Evolutionary conservation across 352 stramenopile species (phyloP), one percentile per base, ranked within the genome.

Genomic region (Phytopythium delawarense): DNA sequence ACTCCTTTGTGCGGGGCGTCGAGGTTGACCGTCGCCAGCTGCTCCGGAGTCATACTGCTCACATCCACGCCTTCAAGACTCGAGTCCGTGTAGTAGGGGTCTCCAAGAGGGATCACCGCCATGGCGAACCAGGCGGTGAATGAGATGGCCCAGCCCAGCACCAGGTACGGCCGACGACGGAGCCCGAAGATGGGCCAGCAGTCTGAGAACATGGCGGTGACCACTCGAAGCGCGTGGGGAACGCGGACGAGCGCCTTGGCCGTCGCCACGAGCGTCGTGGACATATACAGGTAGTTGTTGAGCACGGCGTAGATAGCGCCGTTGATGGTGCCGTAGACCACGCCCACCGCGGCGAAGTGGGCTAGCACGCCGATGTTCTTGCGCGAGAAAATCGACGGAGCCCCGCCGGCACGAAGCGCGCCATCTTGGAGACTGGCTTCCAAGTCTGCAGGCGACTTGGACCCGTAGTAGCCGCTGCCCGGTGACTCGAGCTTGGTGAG

Each of bases 181-280:
- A 88, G 89, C 49, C 86, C 83, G 61, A 76, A 83, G 61, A 96
- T 89, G 16, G 88, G 88, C 56, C 84, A 83, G 64, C 75, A 90
- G 66, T 96, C 88, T 15, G 72, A 86, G 18, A 96, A 69, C 37
- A 94, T 71, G 37, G 79, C 85, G 42, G 83, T 70, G 25, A 94
- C 74, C 23, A 85, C 57, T 34, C 76, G 77, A 13, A 87, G 72
- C 0, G 75, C 67, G 18, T 74, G 76, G 0, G 77, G 76, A 1
- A 86, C 32, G 34, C 66, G 59, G 45, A 87, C 66, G 42, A 88
- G 66, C 23, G 71, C 78, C 61, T 76, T 64, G 6, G 76, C 78
- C 4, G 79, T 81, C 9, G 75, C 63, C 7, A 72, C 68, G 0
- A 79, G 61, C 25, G 66, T 71, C 3, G 63, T 68, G n/a, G 66